phyloP scores from a whole-genome alignment of 177 flowering plant genomes.

The Vitis hybrid region DNA sequence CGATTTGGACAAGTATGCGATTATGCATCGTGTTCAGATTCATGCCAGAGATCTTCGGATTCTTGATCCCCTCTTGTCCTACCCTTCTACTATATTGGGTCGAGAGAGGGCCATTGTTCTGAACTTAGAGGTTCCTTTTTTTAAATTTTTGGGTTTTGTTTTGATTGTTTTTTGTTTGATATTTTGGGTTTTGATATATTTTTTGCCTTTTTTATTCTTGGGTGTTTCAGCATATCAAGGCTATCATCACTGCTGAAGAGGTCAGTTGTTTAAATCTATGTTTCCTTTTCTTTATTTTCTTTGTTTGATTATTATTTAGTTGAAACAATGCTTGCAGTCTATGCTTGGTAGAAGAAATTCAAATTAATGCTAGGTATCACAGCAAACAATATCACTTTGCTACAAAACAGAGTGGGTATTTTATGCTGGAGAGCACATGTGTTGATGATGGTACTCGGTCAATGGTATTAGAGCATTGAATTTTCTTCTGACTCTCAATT shows the following conservation, averaged over 20 bases:
- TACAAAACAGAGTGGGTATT: too few relatives aligned
- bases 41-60: constrained; percentile 96
- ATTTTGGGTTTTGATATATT: not conserved
- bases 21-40: constrained; percentile 92
- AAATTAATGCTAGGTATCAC: too few relatives aligned
- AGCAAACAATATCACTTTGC: too few relatives aligned
- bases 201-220: not conserved
- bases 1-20: constrained; percentile 86
- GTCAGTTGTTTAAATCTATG: constrained; percentile 32
- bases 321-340: not conserved
- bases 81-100: constrained; percentile 90
- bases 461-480: too few relatives aligned
- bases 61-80: constrained; percentile 81
- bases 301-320: not conserved
- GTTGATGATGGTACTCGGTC: too few relatives aligned
- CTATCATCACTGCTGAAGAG: constrained; percentile 95
- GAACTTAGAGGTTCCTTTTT: constrained; percentile 66
- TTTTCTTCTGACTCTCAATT: too few relatives aligned
- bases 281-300: constrained; percentile 5
- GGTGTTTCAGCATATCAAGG: constrained; percentile 80
- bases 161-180: not conserved
- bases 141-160: constrained; percentile 2
- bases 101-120: constrained; percentile 88
- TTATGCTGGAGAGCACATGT: too few relatives aligned
- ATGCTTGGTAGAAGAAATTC: too few relatives aligned